Evolutionary conservation across 768 basidiomycete species (phyloP), one percentile per base, ranked within the genome.

Genomic region (Boletus rufocinnamomeus): DNA sequence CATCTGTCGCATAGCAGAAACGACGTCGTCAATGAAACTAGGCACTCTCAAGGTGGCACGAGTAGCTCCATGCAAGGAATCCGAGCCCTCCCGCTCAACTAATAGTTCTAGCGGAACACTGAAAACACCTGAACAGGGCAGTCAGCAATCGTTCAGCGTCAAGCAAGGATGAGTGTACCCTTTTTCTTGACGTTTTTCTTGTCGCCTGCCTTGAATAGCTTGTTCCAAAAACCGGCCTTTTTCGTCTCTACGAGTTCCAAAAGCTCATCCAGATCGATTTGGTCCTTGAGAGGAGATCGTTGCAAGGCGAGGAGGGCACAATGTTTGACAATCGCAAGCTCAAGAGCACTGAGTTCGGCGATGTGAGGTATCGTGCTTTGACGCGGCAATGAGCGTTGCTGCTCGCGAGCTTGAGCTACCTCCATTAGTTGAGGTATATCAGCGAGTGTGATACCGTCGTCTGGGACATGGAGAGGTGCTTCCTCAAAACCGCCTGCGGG

Each of bases 1-100:
- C 97, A 98, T 98, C 73, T 98, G 95, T 69, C 91, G 83, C 97
- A 99, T 98, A 13, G 97, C 95, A 51, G 94, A 96, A 47, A 99
- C 86, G 58, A 97, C 93, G 69, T 99, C 97, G 72, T 99, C 97
- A 57, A 99, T 92, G 72, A 99, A 98, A 73, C 93, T 98, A 16
- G 97, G 97, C 23, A 99, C 88, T 64, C 93, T 82, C 62, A 99
- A 69, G 8, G 93, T 84, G 37, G 84, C 86, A 37, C 91, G 84
- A 7, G 94, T 92, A 25, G 93, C 91, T 21, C 96, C 97, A 52
- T 92, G 85, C 62, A 94, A 75, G 21, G 96, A 97, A 75, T 99
- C 97, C n/a, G 91, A 87, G 7, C 97, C 96, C 72, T 96, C 94
- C 62, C 88, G 82, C 63, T 98, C 95, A 28, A 96, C 96, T 45